Base-by-base conservation (phyloP, 2,329 filamentous ascomycete genomes). In the Exophiala sp. region DNA sequence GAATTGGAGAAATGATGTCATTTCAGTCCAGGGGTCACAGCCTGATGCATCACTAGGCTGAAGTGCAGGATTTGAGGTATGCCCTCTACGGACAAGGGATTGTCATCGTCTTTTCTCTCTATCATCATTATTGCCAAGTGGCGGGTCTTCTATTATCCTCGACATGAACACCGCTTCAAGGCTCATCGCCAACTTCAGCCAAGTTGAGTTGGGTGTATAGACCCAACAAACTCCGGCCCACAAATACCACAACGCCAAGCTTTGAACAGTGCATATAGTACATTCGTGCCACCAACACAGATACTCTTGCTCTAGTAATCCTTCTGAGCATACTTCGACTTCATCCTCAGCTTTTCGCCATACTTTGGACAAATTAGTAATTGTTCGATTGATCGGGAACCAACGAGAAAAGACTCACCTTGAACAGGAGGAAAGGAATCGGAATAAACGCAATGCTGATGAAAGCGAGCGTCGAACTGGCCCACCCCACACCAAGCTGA, bases 401-500 rank as follows among this genome's bases (percentile, higher is more conserved):
- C 33, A 18, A 47, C 9, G n/a, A 12, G 6, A 7, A 9, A 6
- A 20, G 4, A 40, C 41, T 52, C 3, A 41, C 55, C 50, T 56
- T 57, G 50, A 51, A 55, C 24, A 54, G 38, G 16, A 56, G 11
- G 41, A 52, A 56, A 0, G 60, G 62, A 34, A 58, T 57, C 7
- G 70, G 71, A 21, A 71, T 59, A 46, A 74, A 58, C 1, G 65
- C 57, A 16, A 74, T 54, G 0, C 66, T 65, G 5, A 74, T 61
- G 21, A 68, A 68, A 0, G 64, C 71, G 5, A 74, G 62, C 3
- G 69, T 57, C 18, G 66, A 70, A 2, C 60, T 67, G 3, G 69
- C 71, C 66, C 71, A 72, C 21, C 67, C 66, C 35, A 71, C 66
- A 1, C 72, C 72, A 11, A 71, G 51, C 1, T 63, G 64, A 3